phyloP scores from a whole-genome alignment of 139 green algal genomes.

The Chlamydomonas incerta region DNA sequence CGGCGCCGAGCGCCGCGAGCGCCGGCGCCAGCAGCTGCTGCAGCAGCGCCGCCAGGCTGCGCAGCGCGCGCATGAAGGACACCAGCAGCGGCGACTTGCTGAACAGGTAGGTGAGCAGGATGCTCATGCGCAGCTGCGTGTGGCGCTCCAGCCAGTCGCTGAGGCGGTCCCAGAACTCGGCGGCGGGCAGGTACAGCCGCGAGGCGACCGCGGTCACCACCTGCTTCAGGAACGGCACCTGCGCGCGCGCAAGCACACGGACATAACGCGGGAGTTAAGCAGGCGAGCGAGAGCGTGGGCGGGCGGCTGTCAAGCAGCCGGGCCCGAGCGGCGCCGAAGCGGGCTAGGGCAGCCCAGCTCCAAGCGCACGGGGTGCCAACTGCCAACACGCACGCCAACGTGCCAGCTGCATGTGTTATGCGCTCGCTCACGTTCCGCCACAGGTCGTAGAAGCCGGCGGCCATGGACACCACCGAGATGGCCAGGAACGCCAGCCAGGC shows the following conservation, averaged over 20 bases:
- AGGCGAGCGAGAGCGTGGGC: too few relatives aligned
- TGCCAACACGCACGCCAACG: too few relatives aligned
- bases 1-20: neutral
- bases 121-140: slow-evolving; percentile 78
- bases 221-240: slow-evolving; percentile 75
- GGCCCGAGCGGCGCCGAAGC: too few relatives aligned
- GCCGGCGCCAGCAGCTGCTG: slow-evolving; percentile 31
- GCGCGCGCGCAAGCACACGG: too few relatives aligned
- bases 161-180: slow-evolving; percentile 78
- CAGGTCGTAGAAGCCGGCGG: slow-evolving; percentile 54
- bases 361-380: too few relatives aligned
- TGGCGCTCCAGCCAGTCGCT: slow-evolving; percentile 88
- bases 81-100: slow-evolving; percentile 76
- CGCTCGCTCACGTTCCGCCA: slow-evolving; percentile 71
- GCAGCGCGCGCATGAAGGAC: slow-evolving; percentile 59
- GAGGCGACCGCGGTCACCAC: slow-evolving; percentile 34
- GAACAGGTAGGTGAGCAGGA: slow-evolving; percentile 90
- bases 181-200: slow-evolving; percentile 66
- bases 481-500: slow-evolving; percentile 81
- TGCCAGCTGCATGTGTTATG: too few relatives aligned
- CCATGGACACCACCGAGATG: slow-evolving; percentile 82
- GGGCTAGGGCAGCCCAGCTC: too few relatives aligned
- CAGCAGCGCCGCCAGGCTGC: slow-evolving; percentile 28
- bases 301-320: too few relatives aligned
- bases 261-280: too few relatives aligned